These are phyloP conservation scores for Mycena haematopus DNA, from an alignment of 768 basidiomycete genomes.

Conservation along the genomic window DNA sequence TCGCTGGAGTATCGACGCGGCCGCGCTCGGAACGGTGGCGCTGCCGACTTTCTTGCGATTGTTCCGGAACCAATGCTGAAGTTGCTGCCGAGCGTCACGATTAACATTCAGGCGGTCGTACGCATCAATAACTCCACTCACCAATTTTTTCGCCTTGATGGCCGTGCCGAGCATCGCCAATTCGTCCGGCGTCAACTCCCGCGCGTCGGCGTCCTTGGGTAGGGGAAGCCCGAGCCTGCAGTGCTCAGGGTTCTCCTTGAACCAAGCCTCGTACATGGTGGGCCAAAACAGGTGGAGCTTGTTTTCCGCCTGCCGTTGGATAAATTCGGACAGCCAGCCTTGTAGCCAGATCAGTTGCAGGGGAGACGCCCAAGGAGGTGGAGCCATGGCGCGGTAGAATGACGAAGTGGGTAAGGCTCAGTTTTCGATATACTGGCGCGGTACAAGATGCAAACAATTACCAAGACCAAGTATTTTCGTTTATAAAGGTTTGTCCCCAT, in stretches of 20 bases:
- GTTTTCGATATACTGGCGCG: no score
- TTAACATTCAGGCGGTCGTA: not conserved
- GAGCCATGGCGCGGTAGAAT: conserved; percentile 1
- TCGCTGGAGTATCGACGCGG: no score
- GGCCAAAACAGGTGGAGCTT: conserved; percentile 13
- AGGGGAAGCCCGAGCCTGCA: not conserved
- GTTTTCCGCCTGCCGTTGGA: not conserved
- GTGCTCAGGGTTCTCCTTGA: not conserved
- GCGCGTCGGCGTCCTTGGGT: not conserved
- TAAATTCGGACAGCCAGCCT: not conserved
- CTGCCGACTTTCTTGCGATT: not conserved
- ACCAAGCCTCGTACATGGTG: not conserved
- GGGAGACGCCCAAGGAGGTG: not conserved
- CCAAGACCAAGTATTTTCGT: no score
- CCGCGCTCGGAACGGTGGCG: not conserved
- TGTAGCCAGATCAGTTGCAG: not conserved
- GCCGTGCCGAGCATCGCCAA: not conserved
- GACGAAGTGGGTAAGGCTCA: not conserved
- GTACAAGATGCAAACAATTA: no score
- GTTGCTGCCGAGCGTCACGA: not conserved
- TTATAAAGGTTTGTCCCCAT: no score
- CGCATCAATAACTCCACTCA: not conserved
- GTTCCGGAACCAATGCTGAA: conserved; percentile 7
- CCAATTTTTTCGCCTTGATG: not conserved
- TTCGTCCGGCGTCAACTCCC: not conserved